Conservation (phyloP, 495 filamentous ascomycete species). For the Elaphomyces granulatus region DNA sequence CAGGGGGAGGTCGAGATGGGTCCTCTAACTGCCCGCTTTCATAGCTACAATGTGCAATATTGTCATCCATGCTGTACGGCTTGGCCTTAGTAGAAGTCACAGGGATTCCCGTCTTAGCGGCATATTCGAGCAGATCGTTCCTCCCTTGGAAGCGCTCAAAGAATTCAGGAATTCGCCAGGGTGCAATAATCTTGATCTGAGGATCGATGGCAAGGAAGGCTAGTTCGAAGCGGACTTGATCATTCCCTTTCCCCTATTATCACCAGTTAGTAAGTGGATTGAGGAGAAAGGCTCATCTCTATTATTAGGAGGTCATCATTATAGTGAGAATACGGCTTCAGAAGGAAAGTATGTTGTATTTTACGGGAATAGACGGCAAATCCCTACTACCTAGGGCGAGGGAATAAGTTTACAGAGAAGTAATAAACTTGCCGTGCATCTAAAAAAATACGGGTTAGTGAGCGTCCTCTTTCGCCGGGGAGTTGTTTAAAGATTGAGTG, state of each 20-base stretch:
- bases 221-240: slow-evolving; percentile 62
- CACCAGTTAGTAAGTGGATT: background rate
- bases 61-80: slow-evolving; percentile 73
- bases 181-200: slow-evolving; percentile 72
- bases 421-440: too few relatives aligned
- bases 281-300: too few relatives aligned
- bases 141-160: slow-evolving; percentile 70
- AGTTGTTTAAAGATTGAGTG: too few relatives aligned
- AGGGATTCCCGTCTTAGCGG: slow-evolving; percentile 60
- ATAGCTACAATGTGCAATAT: slow-evolving; percentile 82
- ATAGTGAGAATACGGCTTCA: too few relatives aligned
- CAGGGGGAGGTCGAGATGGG: slow-evolving; percentile 43
- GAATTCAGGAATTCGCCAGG: slow-evolving; percentile 78
- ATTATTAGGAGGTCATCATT: too few relatives aligned
- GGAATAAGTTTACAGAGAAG: too few relatives aligned
- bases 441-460: too few relatives aligned
- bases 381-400: too few relatives aligned
- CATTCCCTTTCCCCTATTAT: slow-evolving; percentile 23
- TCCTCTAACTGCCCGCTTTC: slow-evolving; percentile 65
- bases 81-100: slow-evolving; percentile 78
- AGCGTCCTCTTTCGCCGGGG: too few relatives aligned
- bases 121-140: slow-evolving; percentile 80
- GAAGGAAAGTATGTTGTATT: too few relatives aligned
- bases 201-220: slow-evolving; percentile 63
- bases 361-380: too few relatives aligned